Conservation (phyloP, 768 basidiomycete species). For the Grammothele lineata region DNA sequence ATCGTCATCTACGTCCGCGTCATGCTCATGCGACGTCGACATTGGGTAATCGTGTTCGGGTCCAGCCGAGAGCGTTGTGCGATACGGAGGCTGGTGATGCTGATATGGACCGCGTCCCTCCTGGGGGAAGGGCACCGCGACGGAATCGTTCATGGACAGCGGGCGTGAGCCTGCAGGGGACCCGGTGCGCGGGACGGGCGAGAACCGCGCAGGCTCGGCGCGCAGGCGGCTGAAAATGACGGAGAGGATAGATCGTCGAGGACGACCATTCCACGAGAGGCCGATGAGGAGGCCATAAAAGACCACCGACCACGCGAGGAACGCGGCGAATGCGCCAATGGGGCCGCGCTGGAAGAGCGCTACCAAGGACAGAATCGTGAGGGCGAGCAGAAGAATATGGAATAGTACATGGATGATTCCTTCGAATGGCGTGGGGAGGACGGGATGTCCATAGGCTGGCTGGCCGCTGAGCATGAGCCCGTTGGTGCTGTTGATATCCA, state of each 20-base stretch:
- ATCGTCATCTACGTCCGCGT: constrained; percentile 64
- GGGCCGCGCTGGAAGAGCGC: constrained; percentile 57
- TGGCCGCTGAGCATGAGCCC: constrained; percentile 25
- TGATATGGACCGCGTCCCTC: constrained; percentile 55
- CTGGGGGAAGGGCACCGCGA: constrained; percentile 41
- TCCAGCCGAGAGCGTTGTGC: constrained; percentile 28
- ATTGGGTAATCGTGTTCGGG: constrained; percentile 39
- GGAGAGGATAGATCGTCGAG: constrained; percentile 54
- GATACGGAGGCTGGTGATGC: constrained; percentile 64
- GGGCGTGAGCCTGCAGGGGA: constrained; percentile 28
- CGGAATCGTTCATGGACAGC: constrained; percentile 35
- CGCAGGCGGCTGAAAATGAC: constrained; percentile 44
- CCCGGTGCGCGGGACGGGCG: constrained; percentile 27
- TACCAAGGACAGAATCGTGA: constrained; percentile 53
- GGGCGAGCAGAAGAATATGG: constrained; percentile 54
- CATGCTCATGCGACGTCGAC: constrained; percentile 36
- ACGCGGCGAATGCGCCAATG: constrained; percentile 53
- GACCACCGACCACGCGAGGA: constrained; percentile 54
- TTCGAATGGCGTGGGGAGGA: constrained; percentile 32
- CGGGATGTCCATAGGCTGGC: constrained; percentile 11
- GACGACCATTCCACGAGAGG: constrained; percentile 56
- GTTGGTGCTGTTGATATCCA: constrained; percentile 41
- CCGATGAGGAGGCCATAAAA: constrained; percentile 54
- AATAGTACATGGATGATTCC: constrained; percentile 46
- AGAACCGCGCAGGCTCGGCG: constrained; percentile 23